A percentile compares a stretch with the other conserved stretches of the same genome.
These are phyloP conservation scores for Gorgonomyces haynaldii DNA, from an alignment of 192 early-diverging fungal species.

Conservation along the genomic window DNA sequence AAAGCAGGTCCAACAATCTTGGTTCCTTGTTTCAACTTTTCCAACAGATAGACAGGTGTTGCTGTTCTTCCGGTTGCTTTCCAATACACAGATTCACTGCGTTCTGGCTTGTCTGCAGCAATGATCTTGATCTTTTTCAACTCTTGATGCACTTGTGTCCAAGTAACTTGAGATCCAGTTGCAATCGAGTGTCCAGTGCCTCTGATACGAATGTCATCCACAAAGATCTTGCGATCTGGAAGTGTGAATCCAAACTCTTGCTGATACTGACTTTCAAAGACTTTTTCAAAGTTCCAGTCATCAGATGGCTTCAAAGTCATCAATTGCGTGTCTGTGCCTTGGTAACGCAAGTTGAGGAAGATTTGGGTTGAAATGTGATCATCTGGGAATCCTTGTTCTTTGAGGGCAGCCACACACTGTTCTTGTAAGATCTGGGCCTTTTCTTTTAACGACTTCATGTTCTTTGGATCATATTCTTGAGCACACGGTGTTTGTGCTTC, in stretches of 20 bases:
- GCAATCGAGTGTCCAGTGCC: slow-evolving; percentile 52
- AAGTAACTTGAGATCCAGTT: slow-evolving; percentile 2
- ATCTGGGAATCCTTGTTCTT: slow-evolving; percentile 56
- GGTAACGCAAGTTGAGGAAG: slow-evolving; percentile 82
- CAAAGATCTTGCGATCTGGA: slow-evolving; percentile 63
- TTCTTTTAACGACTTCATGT: slow-evolving; percentile 31
- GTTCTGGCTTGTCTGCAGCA: slow-evolving; percentile 6
- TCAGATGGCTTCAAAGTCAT: slow-evolving; percentile 68
- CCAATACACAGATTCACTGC: slow-evolving; percentile 61
- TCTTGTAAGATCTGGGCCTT: slow-evolving; percentile 38
- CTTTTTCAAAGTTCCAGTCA: slow-evolving; percentile 50
- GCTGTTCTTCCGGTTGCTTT: slow-evolving; percentile 45
- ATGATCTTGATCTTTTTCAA: slow-evolving; percentile 15
- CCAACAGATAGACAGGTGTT: slow-evolving; percentile 63
- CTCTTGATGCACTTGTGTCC: slow-evolving; percentile 36
- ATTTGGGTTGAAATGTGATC: slow-evolving; percentile 45
- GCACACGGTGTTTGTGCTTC: slow-evolving; percentile 77
- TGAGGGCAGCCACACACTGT: slow-evolving; percentile 39
- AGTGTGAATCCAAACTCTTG: slow-evolving; percentile 96
- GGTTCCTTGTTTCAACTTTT: slow-evolving; percentile 50
- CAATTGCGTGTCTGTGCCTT: slow-evolving; percentile 83
- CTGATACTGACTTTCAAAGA: slow-evolving; percentile 66
- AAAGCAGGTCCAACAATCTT: slow-evolving; percentile 73
- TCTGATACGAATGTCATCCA: slow-evolving; percentile 89
- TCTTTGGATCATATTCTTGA: slow-evolving; percentile 22